Conservation (phyloP, 2,329 filamentous ascomycete genomes). For the Ampelomyces quisqualis region DNA sequence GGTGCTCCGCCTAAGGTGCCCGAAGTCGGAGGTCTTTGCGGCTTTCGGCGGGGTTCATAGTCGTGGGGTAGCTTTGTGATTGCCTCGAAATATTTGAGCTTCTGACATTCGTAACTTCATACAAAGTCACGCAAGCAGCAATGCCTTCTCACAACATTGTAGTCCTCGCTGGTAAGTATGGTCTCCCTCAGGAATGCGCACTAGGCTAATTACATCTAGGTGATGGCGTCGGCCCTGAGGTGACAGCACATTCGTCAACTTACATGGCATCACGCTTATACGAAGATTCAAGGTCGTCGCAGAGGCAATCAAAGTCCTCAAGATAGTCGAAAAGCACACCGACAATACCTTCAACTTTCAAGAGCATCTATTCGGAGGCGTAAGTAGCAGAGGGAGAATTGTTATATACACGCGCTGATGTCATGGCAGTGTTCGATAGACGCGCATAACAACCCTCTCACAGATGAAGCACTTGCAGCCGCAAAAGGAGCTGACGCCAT, state of each 20-base stretch:
- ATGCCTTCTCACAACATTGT: constrained; percentile 48
- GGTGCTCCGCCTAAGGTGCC: constrained; percentile 3
- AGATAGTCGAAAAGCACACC: constrained; percentile 72
- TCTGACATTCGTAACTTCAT: not conserved
- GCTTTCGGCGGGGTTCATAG: constrained; percentile 8
- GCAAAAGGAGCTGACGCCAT: constrained; percentile 86
- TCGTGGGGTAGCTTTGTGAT: constrained; percentile 5
- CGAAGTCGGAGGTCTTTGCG: constrained; percentile 4
- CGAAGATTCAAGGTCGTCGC: constrained; percentile 65
- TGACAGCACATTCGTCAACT: constrained; percentile 18
- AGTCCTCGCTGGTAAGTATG: constrained; percentile 42
- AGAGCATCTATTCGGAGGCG: constrained; percentile 86
- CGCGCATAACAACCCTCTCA: constrained; percentile 73
- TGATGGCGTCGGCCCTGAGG: constrained; percentile 47
- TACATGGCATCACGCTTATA: constrained; percentile 12
- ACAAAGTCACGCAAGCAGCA: not conserved
- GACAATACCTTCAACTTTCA: constrained; percentile 84
- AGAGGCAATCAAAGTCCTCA: constrained; percentile 83
- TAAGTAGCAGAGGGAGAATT: constrained; percentile 55
- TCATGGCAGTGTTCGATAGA: constrained; percentile 79
- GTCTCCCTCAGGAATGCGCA: not conserved
- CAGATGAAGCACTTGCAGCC: constrained; percentile 76
- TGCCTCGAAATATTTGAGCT: not conserved
- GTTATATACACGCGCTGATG: constrained; percentile 4
- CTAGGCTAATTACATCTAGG: constrained; percentile 32